phyloP scores from a whole-genome alignment of 805 yeast genomes.

The Priceomyces castillae region DNA sequence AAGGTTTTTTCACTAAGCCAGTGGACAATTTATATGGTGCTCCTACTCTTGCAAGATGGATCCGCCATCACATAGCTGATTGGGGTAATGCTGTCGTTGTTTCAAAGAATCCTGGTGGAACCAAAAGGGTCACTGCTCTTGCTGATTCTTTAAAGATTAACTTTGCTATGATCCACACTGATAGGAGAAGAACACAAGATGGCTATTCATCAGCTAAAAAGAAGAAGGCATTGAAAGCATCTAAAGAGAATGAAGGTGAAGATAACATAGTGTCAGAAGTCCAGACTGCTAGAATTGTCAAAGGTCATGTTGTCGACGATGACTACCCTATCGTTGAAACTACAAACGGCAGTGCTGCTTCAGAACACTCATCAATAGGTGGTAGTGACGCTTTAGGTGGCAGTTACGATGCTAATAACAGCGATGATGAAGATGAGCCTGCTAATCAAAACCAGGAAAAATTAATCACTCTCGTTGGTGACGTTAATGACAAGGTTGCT shows the following conservation, averaged over 20 bases:
- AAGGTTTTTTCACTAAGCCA: conserved; percentile 95
- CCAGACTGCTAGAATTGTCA: conserved; percentile 93
- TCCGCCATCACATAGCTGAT: conserved; percentile 81
- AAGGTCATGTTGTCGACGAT: conserved; percentile 96
- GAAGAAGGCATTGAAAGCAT: conserved; percentile 43
- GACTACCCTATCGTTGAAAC: conserved; percentile 43
- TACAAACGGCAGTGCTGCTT: conserved; percentile 5
- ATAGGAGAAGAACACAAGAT: conserved; percentile 86
- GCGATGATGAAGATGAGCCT: conserved; percentile 86
- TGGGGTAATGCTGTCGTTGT: conserved; percentile 91
- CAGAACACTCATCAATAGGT: conserved; percentile 13
- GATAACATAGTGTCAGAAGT: conserved; percentile 73
- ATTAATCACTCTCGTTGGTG: conserved; percentile 93
- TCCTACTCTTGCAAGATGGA: conserved; percentile 95
- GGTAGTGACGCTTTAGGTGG: conserved; percentile 71
- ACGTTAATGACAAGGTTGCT: conserved; percentile 88
- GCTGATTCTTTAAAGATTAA: conserved; percentile 96
- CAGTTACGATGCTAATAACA: conserved; percentile 66
- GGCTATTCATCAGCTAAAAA: conserved; percentile 37
- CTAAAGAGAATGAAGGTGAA: conserved; percentile 55
- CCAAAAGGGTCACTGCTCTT: conserved; percentile 93
- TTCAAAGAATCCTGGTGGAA: conserved; percentile 99
- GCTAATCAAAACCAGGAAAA: conserved; percentile 67
- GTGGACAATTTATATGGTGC: conserved; percentile 96
- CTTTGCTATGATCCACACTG: conserved; percentile 99